phyloP scores from a whole-genome alignment of 2,329 filamentous ascomycete genomes.

The Penicillium frequentans region DNA sequence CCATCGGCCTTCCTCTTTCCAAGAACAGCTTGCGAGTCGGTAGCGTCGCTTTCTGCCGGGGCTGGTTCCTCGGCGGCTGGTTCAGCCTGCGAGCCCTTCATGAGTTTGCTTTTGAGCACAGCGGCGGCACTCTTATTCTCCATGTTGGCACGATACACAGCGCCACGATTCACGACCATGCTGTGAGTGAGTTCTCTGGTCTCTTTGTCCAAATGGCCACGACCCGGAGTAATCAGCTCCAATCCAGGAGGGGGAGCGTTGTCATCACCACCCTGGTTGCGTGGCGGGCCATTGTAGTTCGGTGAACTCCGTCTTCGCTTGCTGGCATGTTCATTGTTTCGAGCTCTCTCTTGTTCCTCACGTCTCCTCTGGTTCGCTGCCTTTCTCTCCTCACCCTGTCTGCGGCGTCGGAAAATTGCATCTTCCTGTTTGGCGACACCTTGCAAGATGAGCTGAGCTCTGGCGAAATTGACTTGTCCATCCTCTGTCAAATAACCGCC shows the following conservation, averaged over 20 bases:
- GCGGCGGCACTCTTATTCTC: slow-evolving; percentile 96
- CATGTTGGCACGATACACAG: slow-evolving; percentile 66
- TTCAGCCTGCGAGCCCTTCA: slow-evolving; percentile 41
- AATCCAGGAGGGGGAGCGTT: slow-evolving; percentile 47
- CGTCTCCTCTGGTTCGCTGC: slow-evolving; percentile 77
- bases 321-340: slow-evolving; percentile 46
- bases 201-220: slow-evolving; percentile 56
- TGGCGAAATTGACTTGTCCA: slow-evolving; percentile 81
- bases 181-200: slow-evolving; percentile 73
- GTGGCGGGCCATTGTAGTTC: slow-evolving; percentile 35
- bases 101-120: slow-evolving; percentile 77
- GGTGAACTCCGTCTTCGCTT: slow-evolving; percentile 48
- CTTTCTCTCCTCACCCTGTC: slow-evolving; percentile 79
- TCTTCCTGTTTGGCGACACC: slow-evolving; percentile 92
- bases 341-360: slow-evolving; percentile 66
- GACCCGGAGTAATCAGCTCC: slow-evolving; percentile 59
- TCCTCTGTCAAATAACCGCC: slow-evolving; percentile 96
- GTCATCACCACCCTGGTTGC: slow-evolving; percentile 27
- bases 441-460: slow-evolving; percentile 83
- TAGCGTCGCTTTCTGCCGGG: slow-evolving; percentile 23
- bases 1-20: slow-evolving; percentile 68
- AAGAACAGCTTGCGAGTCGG: slow-evolving; percentile 34
- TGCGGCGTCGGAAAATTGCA: slow-evolving; percentile 84
- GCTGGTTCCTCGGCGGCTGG: slow-evolving; percentile 22
- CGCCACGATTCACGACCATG: slow-evolving; percentile 76